Base-by-base conservation (phyloP, 805 yeast genomes). In the Ogataea saltuana region DNA sequence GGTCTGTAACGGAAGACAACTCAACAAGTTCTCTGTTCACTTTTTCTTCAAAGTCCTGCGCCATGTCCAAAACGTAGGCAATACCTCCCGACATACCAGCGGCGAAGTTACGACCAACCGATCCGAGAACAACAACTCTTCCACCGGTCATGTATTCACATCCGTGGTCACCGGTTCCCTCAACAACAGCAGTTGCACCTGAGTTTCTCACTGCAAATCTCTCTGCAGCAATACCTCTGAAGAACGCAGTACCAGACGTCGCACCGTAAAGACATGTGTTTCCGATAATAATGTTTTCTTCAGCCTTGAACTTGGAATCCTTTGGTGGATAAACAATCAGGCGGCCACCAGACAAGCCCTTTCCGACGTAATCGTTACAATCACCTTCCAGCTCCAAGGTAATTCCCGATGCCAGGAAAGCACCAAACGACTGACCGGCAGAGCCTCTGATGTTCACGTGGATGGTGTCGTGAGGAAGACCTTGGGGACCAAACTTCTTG, bases 51-150 rank as follows among this genome's bases (percentile, higher is more conserved):
- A 91, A 90, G 63, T 89, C 97, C 63, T 90, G 96, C 39, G 93
- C 97, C 74, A 91, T 86, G 58, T 90, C 96, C 57, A 91, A 75
- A 47, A 95, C 97, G 62, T 91, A 91, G 12, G 97, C 95, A 66
- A 93, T 91, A 80, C 99, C 99, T 70, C 99, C 99, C 57, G 97
- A 90, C 85, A 93, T 93, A 74, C 99, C 99, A 44, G 99, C 96
- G 49, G 87, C 97, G 64, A 86, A 86, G 74, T 89, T 84, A 51
- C 97, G 81, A 46, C 96, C 97, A 58, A 96, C 87, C 46, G 81
- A 70, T 35, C 97, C 96, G 55, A 91, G 77, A 36, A 91, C 89
- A 61, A 91, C 88, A 49, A 93, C 96, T 59, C 98, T 81, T 64
- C 99, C 99, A 66, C 99, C 98, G 56, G 98, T 90, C 99, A 91